A percentile compares a stretch with the other conserved stretches of the same genome.
Evolutionary conservation across 345 rosid genomes (phyloP).

Genomic region (Eucalyptus shirleyi): DNA sequence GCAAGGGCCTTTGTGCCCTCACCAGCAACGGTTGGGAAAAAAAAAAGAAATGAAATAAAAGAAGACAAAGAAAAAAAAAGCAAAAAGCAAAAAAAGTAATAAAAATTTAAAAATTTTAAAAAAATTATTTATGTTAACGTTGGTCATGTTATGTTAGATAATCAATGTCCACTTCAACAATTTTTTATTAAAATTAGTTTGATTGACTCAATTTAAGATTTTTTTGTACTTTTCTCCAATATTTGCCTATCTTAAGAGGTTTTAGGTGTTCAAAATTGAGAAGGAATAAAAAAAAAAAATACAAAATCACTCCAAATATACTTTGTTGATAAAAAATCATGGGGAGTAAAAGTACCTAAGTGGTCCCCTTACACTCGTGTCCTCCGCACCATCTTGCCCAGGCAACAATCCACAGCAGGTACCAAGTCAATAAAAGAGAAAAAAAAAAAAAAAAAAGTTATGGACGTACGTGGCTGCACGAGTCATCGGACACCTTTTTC

Average conservation of each 20-base stretch:
- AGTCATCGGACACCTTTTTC: background rate
- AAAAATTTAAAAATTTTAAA: too few species aligned
- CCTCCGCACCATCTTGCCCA: background rate
- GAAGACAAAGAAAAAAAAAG: background rate
- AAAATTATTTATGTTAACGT: rapidly evolving
- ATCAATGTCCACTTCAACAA: rapidly evolving
- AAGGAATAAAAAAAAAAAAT: background rate
- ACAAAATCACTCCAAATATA: background rate
- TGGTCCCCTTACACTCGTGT: background rate
- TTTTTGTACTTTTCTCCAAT: too few species aligned
- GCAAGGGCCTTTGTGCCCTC: background rate
- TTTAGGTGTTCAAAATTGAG: background rate
- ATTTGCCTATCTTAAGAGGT: background rate
- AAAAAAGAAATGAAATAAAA: too few species aligned
- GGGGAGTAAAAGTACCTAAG: background rate
- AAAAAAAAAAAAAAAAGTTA: background rate
- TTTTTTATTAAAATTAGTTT: too few species aligned
- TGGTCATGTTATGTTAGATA: rapidly evolving
- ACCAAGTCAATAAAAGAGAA: background rate
- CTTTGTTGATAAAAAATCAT: background rate
- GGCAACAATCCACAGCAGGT: background rate
- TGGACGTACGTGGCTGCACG: background rate
- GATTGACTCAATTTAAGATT: too few species aligned
- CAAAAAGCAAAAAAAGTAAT: background rate
- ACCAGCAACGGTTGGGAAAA: background rate